A percentile compares a stretch with the other conserved stretches of the same genome.
Conservation (phyloP, 805 yeast species). For the Schwanniomyces vanrijiae region DNA sequence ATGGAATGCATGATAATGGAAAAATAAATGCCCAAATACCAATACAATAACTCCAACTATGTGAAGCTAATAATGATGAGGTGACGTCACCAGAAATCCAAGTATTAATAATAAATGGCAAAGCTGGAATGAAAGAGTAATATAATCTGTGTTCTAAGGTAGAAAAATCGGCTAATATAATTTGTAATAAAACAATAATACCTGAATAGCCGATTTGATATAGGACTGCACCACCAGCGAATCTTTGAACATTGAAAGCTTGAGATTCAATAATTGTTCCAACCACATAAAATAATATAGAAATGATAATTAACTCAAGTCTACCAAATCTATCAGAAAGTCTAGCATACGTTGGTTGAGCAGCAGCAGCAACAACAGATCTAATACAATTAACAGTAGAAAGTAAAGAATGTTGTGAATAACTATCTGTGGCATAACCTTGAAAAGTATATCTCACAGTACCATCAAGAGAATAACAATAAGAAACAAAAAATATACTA, state of each 20-base stretch:
- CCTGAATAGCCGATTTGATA: slow-evolving; percentile 60
- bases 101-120: slow-evolving; percentile 74
- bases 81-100: slow-evolving; percentile 71
- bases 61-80: slow-evolving; percentile 37
- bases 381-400: slow-evolving; percentile 61
- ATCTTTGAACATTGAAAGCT: slow-evolving; percentile 54
- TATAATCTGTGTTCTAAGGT: slow-evolving; percentile 70
- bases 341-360: slow-evolving; percentile 64
- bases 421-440: slow-evolving; percentile 55
- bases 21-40: slow-evolving; percentile 80
- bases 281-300: slow-evolving; percentile 55
- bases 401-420: slow-evolving; percentile 51
- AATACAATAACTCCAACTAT: slow-evolving; percentile 66
- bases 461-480: slow-evolving; percentile 60
- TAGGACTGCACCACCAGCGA: slow-evolving; percentile 63
- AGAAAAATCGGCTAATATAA: slow-evolving; percentile 67
- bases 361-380: slow-evolving; percentile 63
- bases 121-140: slow-evolving; percentile 63
- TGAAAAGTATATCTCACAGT: slow-evolving; percentile 49
- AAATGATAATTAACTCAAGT: slow-evolving; percentile 46
- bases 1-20: slow-evolving; percentile 65
- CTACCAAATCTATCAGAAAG: slow-evolving; percentile 70
- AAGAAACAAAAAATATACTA: slow-evolving; percentile 54
- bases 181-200: slow-evolving; percentile 52
- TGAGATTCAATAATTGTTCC: slow-evolving; percentile 68